phyloP scores from a whole-genome alignment of 371 early-diverging fungal genomes.

The Mucor velutinosus region DNA sequence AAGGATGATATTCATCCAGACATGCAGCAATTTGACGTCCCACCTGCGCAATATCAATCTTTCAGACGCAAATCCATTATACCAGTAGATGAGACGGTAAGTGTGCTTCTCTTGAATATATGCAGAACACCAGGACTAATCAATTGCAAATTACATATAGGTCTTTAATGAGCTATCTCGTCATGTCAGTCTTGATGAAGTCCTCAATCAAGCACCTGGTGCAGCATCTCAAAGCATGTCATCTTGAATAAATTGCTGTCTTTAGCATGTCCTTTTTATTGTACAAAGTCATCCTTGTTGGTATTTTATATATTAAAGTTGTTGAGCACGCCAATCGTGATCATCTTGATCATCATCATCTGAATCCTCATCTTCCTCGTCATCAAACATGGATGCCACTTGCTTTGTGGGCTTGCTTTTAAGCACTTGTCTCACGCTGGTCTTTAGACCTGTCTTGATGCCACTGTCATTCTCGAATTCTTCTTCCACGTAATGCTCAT shows the following conservation, averaged over 20 bases:
- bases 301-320: constrained; percentile 16
- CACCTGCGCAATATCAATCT: constrained; percentile 62
- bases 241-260: background rate
- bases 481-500: background rate
- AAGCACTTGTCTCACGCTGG: constrained; percentile 26
- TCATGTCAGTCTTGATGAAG: constrained; percentile 83
- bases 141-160: constrained; percentile 4
- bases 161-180: constrained; percentile 77
- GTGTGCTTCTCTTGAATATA: background rate
- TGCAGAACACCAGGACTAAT: background rate
- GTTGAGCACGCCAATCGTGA: constrained; percentile 34
- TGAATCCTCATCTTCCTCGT: constrained; percentile 14
- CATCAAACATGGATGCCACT: constrained; percentile 24
- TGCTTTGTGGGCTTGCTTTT: constrained; percentile 18
- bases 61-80: constrained; percentile 89
- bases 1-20: constrained; percentile 40
- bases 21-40: constrained; percentile 65
- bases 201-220: constrained; percentile 51
- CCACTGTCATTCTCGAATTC: constrained; percentile 25
- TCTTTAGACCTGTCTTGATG: constrained; percentile 19
- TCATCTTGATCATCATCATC: constrained; percentile 26
- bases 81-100: constrained; percentile 85
- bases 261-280: background rate
- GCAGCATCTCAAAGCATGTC: constrained; percentile 17
- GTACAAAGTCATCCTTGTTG: background rate